Conservation (phyloP, 768 basidiomycete species). For the Sarcodon aspratus region DNA sequence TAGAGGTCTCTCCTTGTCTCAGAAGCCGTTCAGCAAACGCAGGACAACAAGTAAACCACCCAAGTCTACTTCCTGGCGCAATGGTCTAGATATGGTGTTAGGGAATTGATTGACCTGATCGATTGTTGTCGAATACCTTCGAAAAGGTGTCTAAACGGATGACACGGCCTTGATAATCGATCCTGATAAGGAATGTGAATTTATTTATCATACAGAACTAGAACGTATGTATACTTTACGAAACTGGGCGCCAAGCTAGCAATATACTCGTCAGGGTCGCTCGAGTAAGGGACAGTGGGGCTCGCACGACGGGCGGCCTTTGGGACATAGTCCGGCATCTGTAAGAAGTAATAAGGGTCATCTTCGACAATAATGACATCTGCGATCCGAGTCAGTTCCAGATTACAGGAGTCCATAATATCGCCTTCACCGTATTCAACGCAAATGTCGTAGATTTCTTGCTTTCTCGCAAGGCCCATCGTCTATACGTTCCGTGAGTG, state of each 20-base stretch:
- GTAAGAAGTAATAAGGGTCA: constrained; percentile 75
- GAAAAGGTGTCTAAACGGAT: constrained; percentile 76
- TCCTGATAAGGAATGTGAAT: constrained; percentile 16
- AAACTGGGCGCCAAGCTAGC: constrained; percentile 49
- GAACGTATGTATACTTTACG: constrained; percentile 29
- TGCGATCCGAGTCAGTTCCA: constrained; percentile 11
- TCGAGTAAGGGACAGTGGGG: constrained; percentile 11
- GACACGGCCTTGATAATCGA: constrained; percentile 76
- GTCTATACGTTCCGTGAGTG: constrained; percentile 13
- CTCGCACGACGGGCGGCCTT: constrained; percentile 21
- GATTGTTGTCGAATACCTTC: constrained; percentile 31
- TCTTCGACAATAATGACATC: constrained; percentile 77
- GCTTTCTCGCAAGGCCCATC: constrained; percentile 59
- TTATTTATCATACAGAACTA: too few species aligned
- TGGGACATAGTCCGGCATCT: constrained; percentile 42
- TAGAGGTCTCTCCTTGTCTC: constrained; percentile 53
- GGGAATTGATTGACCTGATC: not conserved
- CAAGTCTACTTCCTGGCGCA: constrained; percentile 66
- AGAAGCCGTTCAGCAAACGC: constrained; percentile 68
- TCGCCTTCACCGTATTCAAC: constrained; percentile 54
- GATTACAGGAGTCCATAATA: not conserved
- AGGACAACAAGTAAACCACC: constrained; percentile 73
- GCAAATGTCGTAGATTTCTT: constrained; percentile 72
- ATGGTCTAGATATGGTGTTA: constrained; percentile 40
- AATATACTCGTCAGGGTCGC: constrained; percentile 35